phyloP scores from a whole-genome alignment of 2,329 filamentous ascomycete genomes.

The Metarhizium sp. region DNA sequence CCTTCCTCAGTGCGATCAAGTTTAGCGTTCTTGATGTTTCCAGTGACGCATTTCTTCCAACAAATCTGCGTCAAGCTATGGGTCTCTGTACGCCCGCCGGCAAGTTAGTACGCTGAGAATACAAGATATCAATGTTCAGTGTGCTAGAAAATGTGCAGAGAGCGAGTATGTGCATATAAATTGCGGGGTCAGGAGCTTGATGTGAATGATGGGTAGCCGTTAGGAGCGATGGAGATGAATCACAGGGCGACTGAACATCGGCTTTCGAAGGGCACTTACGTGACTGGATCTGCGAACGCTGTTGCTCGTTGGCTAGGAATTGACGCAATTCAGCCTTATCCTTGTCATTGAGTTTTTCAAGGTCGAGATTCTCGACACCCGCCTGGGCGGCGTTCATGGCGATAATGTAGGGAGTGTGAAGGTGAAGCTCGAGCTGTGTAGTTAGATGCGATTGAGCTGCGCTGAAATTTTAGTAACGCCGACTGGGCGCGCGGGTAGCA shows the following conservation, averaged over 20 bases:
- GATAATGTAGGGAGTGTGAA: background rate
- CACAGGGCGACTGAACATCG: background rate
- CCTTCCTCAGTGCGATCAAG: conserved; percentile 71
- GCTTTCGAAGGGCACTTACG: conserved; percentile 35
- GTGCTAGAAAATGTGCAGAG: background rate
- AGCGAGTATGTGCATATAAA: background rate
- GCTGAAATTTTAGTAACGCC: background rate
- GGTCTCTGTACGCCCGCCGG: conserved; percentile 30
- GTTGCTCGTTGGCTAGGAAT: conserved; percentile 74
- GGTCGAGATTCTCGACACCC: conserved; percentile 46
- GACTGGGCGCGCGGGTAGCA: background rate
- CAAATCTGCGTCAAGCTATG: conserved; percentile 62
- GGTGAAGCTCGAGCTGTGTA: background rate
- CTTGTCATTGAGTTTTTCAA: conserved; percentile 65
- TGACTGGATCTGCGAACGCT: conserved; percentile 61
- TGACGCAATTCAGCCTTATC: conserved; percentile 85
- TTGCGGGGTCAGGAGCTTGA: background rate
- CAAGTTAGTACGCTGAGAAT: background rate
- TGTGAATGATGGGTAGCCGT: background rate
- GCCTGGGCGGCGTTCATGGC: conserved; percentile 27
- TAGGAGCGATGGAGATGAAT: background rate
- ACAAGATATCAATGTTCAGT: background rate
- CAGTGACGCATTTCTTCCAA: conserved; percentile 88
- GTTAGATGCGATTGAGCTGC: background rate
- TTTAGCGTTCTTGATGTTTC: conserved; percentile 58